These are phyloP conservation scores for Kodamaea laetipori DNA, from an alignment of 805 yeast species.

Conservation along the genomic window DNA sequence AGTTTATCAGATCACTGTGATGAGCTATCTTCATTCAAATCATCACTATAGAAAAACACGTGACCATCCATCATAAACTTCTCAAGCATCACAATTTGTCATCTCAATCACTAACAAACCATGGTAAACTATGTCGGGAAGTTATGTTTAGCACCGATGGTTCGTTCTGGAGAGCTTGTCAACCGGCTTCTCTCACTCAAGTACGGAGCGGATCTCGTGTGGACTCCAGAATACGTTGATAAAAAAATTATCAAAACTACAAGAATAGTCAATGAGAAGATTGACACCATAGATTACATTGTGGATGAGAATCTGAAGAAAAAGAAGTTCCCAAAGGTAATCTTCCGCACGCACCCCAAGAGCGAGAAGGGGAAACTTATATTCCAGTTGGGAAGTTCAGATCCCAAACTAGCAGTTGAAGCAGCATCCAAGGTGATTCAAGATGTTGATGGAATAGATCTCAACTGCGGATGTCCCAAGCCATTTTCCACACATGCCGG, in stretches of 20 bases:
- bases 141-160: constrained; percentile 94
- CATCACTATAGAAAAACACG: no score
- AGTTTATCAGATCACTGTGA: no score
- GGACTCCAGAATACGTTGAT: constrained; percentile 93
- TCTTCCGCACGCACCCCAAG: constrained; percentile 71
- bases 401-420: constrained; percentile 79
- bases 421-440: constrained; percentile 80
- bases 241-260: constrained; percentile 74
- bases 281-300: constrained; percentile 64
- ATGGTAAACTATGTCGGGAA: constrained; percentile 77
- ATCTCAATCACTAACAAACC: no score
- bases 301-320: constrained; percentile 35
- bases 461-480: constrained; percentile 97
- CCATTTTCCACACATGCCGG: constrained; percentile 94
- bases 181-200: constrained; percentile 76
- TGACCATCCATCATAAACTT: not conserved
- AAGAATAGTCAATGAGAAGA: constrained; percentile 56
- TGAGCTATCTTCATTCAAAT: no score
- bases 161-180: constrained; percentile 92
- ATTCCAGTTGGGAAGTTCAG: constrained; percentile 89
- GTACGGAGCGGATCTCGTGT: constrained; percentile 91
- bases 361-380: constrained; percentile 68
- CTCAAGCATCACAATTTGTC: no score
- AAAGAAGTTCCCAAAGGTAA: constrained; percentile 52
- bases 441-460: constrained; percentile 91